Evolutionary conservation across 306 rosid species (phyloP).

Genomic region (Vachellia collinsii): DNA sequence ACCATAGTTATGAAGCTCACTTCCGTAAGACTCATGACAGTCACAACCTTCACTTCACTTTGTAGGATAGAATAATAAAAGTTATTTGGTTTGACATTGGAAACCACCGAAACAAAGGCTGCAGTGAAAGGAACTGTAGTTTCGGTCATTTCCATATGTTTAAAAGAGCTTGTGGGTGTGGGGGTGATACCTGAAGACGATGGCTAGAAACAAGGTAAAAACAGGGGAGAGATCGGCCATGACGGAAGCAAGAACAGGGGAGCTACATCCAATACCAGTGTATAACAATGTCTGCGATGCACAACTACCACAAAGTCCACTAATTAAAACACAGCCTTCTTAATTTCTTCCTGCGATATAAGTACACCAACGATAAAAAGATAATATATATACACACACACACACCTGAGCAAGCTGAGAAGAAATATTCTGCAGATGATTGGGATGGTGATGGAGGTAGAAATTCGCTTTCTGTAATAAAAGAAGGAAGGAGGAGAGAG

Average conservation of each 20-base stretch:
- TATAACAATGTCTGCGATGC: slow-evolving; percentile 38
- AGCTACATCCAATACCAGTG: slow-evolving; percentile 47
- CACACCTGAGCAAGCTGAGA: slow-evolving; percentile 39
- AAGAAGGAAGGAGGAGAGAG: slow-evolving; percentile 42
- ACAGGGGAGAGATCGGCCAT: slow-evolving; percentile 52
- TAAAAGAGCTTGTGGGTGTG: neutral
- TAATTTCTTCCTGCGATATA: neutral
- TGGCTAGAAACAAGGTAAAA: slow-evolving; percentile 49
- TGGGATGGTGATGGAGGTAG: slow-evolving; percentile 33
- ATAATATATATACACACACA: neutral
- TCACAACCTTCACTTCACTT: no score
- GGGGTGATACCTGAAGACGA: slow-evolving; percentile 43
- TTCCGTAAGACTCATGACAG: no score
- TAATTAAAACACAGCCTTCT: neutral
- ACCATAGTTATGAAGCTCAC: no score
- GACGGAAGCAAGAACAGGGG: slow-evolving; percentile 57
- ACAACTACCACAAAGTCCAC: slow-evolving; percentile 15
- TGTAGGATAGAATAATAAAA: no score
- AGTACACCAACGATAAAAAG: no score
- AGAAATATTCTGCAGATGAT: slow-evolving; percentile 38
- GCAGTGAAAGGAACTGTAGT: neutral
- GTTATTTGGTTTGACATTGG: no score
- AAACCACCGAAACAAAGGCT: neutral
- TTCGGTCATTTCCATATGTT: no score
- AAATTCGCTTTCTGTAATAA: slow-evolving; percentile 41